phyloP scores from a whole-genome alignment of 148 eudicot species.

The Vaccinium macrocarpon region DNA sequence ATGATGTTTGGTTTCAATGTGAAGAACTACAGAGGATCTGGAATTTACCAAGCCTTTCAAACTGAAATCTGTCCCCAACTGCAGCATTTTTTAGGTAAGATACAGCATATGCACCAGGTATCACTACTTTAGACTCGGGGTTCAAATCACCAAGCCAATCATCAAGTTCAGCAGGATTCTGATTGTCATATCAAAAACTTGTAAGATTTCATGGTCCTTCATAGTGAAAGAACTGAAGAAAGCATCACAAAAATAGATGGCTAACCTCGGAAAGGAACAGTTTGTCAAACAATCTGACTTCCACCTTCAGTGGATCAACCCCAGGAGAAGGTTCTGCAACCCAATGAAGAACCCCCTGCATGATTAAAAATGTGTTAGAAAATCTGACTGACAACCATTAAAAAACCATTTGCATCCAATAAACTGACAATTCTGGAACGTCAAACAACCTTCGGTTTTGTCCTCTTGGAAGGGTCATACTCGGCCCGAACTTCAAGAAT shows the following conservation, averaged over 20 bases:
- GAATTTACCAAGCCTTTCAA: slow-evolving; percentile 81
- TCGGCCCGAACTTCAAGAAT: slow-evolving; percentile 82
- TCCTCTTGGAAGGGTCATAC: slow-evolving; percentile 82
- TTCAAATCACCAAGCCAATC: slow-evolving; percentile 87
- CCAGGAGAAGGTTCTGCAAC: slow-evolving; percentile 79
- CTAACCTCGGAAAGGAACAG: slow-evolving; percentile 82
- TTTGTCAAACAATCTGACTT: slow-evolving; percentile 88
- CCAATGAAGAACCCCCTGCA: slow-evolving; percentile 96
- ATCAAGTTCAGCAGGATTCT: slow-evolving; percentile 91
- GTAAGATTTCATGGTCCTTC: not conserved
- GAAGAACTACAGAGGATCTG: not conserved
- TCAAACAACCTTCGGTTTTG: slow-evolving; percentile 76
- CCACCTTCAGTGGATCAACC: slow-evolving; percentile 80
- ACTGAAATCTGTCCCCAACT: slow-evolving; percentile 78
- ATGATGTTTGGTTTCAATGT: not conserved
- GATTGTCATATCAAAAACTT: slow-evolving; percentile 18
- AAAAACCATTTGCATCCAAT: not conserved
- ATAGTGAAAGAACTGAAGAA: not conserved
- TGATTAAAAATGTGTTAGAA: not conserved
- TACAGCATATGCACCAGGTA: slow-evolving; percentile 70
- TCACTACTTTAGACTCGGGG: slow-evolving; percentile 69
- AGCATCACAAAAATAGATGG: not conserved
- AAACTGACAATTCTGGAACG: not conserved
- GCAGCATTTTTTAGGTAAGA: slow-evolving; percentile 47
- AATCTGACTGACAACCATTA: not conserved